phyloP scores from a whole-genome alignment of 768 basidiomycete species.

The Tylopilus intermedius region DNA sequence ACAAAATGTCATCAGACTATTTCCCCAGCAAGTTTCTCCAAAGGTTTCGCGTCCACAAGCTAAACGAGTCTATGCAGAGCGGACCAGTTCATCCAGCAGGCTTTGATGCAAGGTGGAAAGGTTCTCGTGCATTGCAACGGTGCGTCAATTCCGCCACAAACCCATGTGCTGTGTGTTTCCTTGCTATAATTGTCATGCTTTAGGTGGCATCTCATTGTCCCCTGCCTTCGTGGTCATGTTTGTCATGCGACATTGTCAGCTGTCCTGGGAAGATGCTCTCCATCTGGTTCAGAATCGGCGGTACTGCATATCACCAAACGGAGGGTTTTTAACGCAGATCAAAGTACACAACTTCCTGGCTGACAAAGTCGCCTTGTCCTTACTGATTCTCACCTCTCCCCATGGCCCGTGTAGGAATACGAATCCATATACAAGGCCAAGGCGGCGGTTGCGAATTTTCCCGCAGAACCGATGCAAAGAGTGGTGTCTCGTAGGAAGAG shows the following conservation, averaged over 20 bases:
- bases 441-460: conserved; percentile 60
- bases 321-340: conserved; percentile 87
- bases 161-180: background rate
- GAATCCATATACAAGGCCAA: conserved; percentile 87
- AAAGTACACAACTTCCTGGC: conserved; percentile 48
- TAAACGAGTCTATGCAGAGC: conserved; percentile 43
- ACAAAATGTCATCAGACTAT: conserved; percentile 88
- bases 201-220: conserved; percentile 83
- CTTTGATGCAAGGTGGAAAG: conserved; percentile 54
- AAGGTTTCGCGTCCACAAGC: background rate
- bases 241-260: conserved; percentile 78
- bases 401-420: conserved; percentile 59
- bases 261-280: conserved; percentile 85
- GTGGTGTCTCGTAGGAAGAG: conserved; percentile 60
- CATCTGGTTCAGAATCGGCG: conserved; percentile 86
- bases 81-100: conserved; percentile 67
- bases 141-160: conserved; percentile 27
- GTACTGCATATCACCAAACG: conserved; percentile 91
- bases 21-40: conserved; percentile 60
- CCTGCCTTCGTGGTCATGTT: conserved; percentile 92
- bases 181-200: background rate
- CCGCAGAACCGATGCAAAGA: conserved; percentile 37
- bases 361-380: background rate
- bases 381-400: conserved; percentile 2
- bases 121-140: conserved; percentile 91